Evolutionary conservation across 2,329 filamentous ascomycete species (phyloP).

Genomic region (Rosellinia necatrix): DNA sequence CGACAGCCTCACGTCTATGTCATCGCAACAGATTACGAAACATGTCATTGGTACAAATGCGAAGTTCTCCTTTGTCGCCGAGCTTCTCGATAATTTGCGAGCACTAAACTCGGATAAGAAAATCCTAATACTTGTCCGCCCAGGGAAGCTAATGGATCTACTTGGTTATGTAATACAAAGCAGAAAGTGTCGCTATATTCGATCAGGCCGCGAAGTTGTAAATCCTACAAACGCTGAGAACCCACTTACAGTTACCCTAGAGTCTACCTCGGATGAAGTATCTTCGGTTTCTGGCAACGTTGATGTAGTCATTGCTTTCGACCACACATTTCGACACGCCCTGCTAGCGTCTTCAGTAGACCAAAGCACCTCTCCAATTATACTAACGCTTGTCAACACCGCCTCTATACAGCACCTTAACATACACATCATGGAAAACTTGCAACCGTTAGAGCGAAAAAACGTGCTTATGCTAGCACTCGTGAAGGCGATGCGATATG

Average conservation of each 20-base stretch:
- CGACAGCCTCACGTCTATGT: conserved; percentile 50
- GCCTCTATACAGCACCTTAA: conserved; percentile 62
- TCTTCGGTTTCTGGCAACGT: conserved; percentile 46
- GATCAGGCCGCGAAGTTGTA: conserved; percentile 32
- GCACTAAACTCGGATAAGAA: conserved; percentile 47
- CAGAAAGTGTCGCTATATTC: conserved; percentile 42
- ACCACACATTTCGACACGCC: conserved; percentile 51
- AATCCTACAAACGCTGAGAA: conserved; percentile 24
- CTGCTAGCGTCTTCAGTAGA: conserved; percentile 38
- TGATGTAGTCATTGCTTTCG: conserved; percentile 59
- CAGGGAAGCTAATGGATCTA: conserved; percentile 55
- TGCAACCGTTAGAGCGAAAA: conserved; percentile 52
- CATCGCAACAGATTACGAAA: conserved; percentile 51
- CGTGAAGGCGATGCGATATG: conserved; percentile 39
- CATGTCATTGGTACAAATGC: conserved; percentile 61
- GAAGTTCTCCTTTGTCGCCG: conserved; percentile 64
- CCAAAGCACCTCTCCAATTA: conserved; percentile 44
- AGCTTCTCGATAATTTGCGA: conserved; percentile 55
- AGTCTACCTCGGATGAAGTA: conserved; percentile 46
- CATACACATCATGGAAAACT: conserved; percentile 47
- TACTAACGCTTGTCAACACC: conserved; percentile 54
- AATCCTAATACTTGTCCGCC: conserved; percentile 59
- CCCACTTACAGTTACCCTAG: conserved; percentile 47
- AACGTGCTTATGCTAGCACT: conserved; percentile 47
- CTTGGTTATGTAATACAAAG: conserved; percentile 54